Conservation (phyloP, 2,329 filamentous ascomycete genomes). For the Clonostachys solani region DNA sequence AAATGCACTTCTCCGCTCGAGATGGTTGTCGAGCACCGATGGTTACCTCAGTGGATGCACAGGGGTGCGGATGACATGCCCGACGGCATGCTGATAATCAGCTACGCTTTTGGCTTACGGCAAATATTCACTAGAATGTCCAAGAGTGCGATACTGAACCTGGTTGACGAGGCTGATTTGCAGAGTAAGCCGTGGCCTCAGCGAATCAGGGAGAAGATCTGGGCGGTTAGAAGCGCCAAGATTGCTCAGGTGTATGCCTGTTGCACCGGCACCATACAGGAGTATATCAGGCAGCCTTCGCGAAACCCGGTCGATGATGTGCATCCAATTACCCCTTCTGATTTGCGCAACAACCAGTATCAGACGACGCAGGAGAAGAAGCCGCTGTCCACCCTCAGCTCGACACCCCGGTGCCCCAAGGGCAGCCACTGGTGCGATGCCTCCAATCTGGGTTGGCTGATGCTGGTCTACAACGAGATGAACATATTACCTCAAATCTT, state of each 20-base stretch:
- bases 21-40: slow-evolving; percentile 42
- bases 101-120: slow-evolving; percentile 45
- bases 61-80: slow-evolving; percentile 41
- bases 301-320: slow-evolving; percentile 9
- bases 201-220: slow-evolving; percentile 41
- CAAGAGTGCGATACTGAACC: slow-evolving; percentile 41
- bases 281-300: slow-evolving; percentile 32
- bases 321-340: slow-evolving; percentile 10
- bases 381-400: slow-evolving; percentile 20
- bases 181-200: slow-evolving; percentile 39
- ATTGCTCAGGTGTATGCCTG: slow-evolving; percentile 43
- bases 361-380: slow-evolving; percentile 6
- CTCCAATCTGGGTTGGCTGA: slow-evolving; percentile 47
- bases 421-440: slow-evolving; percentile 47
- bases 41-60: slow-evolving; percentile 48
- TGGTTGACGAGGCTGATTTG: slow-evolving; percentile 36
- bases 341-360: slow-evolving; percentile 9
- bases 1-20: slow-evolving; percentile 47
- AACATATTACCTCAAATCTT: slow-evolving; percentile 33
- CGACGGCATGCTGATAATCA: slow-evolving; percentile 45
- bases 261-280: slow-evolving; percentile 35
- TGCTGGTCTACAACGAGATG: slow-evolving; percentile 45
- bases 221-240: slow-evolving; percentile 42
- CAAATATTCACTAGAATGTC: slow-evolving; percentile 44
- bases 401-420: slow-evolving; percentile 40